Conservation (phyloP, 306 rosid species). For the Malus orientalis region DNA sequence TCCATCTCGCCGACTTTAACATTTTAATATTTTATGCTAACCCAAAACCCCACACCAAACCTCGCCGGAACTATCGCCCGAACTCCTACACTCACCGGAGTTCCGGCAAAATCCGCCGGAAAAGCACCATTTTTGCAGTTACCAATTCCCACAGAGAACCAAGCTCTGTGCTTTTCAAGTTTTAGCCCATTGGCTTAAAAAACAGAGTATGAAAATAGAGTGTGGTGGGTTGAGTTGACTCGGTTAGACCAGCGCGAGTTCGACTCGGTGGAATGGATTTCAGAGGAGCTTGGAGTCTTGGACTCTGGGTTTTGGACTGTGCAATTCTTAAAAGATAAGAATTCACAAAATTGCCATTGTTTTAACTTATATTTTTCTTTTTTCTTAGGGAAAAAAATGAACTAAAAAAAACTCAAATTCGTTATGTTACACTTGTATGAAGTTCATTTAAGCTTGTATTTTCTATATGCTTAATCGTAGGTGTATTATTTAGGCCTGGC, state of each 20-base stretch:
- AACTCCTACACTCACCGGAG: conserved; percentile 9
- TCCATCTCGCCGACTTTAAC: conserved; percentile 92
- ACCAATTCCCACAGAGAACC: conserved; percentile 15
- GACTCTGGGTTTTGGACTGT: no score
- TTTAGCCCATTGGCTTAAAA: conserved; percentile 9
- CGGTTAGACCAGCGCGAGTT: conserved; percentile 13
- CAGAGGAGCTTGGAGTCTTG: conserved; percentile 4
- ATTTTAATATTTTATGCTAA: conserved; percentile 17
- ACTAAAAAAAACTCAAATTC: no score
- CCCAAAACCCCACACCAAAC: not conserved
- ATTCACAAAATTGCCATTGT: no score
- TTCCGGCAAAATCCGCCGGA: conserved; percentile 1
- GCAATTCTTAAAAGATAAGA: no score
- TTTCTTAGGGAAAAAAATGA: no score
- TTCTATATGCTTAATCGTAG: no score
- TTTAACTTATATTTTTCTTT: no score
- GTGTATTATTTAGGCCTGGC: no score
- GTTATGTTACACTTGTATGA: no score
- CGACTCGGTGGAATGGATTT: not conserved
- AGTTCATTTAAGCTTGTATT: no score
- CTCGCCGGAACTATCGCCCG: conserved; percentile 6
- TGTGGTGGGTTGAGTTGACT: not conserved
- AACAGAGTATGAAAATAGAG: not conserved
- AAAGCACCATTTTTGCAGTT: conserved; percentile 13
- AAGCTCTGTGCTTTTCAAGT: conserved; percentile 1